Evolutionary conservation across 2,329 filamentous ascomycete genomes (phyloP), one percentile per base, ranked within the genome.

Genomic region (Zasmidium cellare): DNA sequence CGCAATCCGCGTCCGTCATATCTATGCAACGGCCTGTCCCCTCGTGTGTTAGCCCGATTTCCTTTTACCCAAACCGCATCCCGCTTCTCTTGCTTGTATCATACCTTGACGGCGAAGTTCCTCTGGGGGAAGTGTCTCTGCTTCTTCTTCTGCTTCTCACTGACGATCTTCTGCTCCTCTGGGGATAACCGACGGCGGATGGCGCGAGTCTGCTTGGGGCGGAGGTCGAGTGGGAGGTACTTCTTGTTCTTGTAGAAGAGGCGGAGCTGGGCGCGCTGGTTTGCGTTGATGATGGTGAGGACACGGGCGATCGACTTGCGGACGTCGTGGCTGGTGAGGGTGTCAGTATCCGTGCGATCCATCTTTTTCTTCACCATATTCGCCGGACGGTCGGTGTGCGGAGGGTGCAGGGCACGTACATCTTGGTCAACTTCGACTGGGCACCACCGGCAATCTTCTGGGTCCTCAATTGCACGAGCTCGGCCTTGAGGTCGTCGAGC

Each of bases 231-330:
- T 68, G 94, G 94, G 67, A 92, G 83, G 87, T 97, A 97, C 87
- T 97, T 97, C 91, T 97, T 97, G 88, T 89, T 90, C 87, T 96
- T 96, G 88, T 99, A 99, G 90, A 97, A 97, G 71, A 97, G 86
- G 74, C 92, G 92, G 75, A 99, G 91, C 84, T 97, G 92, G 71
- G 91, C 85, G 80, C 96, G 90, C 86, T 99, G 94, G 87, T 96
- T 97, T 82, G 92, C 89, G 87, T 97, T 99, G 88, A 99, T 96
- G 84, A 99, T 87, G 80, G 94, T 99, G 75, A 99, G 88, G 82
- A 97, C 91, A 77, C 93, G 92, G 77, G 94, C 96, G 82, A 99
- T 97, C 69, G 92, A 96, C 87, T 99, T 99, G 86, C 94, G 92
- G 79, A 99, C 86, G 80, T 99, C 96, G 85, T 96, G 91, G 83